Evolutionary conservation across 257 asterid species (phyloP), one percentile per base, ranked within the genome.

Genomic region (Scutellaria galericulata): DNA sequence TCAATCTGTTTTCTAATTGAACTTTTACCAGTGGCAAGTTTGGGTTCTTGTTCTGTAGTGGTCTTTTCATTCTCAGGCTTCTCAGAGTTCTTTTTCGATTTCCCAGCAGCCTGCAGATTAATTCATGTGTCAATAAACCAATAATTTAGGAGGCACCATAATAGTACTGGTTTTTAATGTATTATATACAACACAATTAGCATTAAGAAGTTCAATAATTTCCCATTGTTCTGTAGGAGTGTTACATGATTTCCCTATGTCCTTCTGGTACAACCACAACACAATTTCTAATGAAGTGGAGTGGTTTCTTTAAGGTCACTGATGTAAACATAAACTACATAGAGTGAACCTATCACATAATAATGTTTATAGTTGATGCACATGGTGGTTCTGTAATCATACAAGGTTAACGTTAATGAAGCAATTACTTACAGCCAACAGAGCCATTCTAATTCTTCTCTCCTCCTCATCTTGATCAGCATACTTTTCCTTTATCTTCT

Each of bases 401-500:
- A 53, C 55, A 66, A 47, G 73, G 40, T 51, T 9, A 53, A 60
- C 14, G 48, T 69, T 61, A 6, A 68, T 1, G 0, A 46, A 61
- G 64, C 45, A 75, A 70, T 73, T 31, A 85, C 93, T 81, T 85
- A 94, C 98, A 42, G 88, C 96, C 79, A 95, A 81, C 65, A 91
- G 84, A 65, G 96, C 85, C 84, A 92, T 95, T 72, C 96, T 87
- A 71, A 95, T 90, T 77, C 77, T 85, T 61, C 98, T 88, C 82
- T 95, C 98, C 82, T 92, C 97, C 79, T 91, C 99, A 80, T 95
- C 99, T 82, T 95, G 99, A 75, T 95, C 97, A 42, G 98, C 99
- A 75, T 95, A 95, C 83, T 95, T 95, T 83, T 91, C 99, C 83
- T 92, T 95, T 73, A 95, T 92, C 81, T 91, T 92, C 88, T 91